These are phyloP conservation scores for Onygena corvina DNA, from an alignment of 2,329 filamentous ascomycete species.

Conservation along the genomic window DNA sequence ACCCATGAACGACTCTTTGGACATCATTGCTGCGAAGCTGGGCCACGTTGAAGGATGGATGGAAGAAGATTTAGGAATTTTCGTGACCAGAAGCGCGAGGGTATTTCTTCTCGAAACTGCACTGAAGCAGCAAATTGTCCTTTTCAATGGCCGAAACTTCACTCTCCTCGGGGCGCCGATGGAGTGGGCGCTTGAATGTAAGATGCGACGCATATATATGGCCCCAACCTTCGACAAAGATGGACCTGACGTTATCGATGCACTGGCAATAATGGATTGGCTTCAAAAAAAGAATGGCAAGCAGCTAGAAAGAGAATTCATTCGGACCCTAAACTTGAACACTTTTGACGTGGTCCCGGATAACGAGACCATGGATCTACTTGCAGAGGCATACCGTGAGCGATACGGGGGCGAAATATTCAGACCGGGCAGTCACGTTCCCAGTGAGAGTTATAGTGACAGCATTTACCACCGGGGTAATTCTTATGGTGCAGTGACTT, in stretches of 20 bases:
- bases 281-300: slow-evolving; percentile 8
- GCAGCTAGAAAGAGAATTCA: slow-evolving; percentile 7
- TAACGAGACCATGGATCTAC: slow-evolving; percentile 3
- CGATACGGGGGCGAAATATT: slow-evolving; percentile 9
- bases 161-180: slow-evolving; percentile 10
- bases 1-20: slow-evolving; percentile 19
- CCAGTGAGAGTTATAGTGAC: neutral
- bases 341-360: slow-evolving; percentile 10
- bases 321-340: slow-evolving; percentile 11
- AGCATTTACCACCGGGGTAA: neutral
- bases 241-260: slow-evolving; percentile 9
- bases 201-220: slow-evolving; percentile 9
- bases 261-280: slow-evolving; percentile 9
- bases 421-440: slow-evolving; percentile 3
- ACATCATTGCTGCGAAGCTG: neutral
- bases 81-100: slow-evolving; percentile 2
- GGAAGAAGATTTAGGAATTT: slow-evolving; percentile 10
- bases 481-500: no score
- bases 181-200: slow-evolving; percentile 12
- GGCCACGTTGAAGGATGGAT: slow-evolving; percentile 9
- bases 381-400: slow-evolving; percentile 7
- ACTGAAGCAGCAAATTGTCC: slow-evolving; percentile 12
- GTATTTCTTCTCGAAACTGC: slow-evolving; percentile 7
- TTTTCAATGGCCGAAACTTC: slow-evolving; percentile 8
- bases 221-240: slow-evolving; percentile 5